A percentile compares a stretch with the other conserved stretches of the same genome.
Conservation (phyloP, 2,329 filamentous ascomycete genomes). For the Scopulariopsis brevicaulis region DNA sequence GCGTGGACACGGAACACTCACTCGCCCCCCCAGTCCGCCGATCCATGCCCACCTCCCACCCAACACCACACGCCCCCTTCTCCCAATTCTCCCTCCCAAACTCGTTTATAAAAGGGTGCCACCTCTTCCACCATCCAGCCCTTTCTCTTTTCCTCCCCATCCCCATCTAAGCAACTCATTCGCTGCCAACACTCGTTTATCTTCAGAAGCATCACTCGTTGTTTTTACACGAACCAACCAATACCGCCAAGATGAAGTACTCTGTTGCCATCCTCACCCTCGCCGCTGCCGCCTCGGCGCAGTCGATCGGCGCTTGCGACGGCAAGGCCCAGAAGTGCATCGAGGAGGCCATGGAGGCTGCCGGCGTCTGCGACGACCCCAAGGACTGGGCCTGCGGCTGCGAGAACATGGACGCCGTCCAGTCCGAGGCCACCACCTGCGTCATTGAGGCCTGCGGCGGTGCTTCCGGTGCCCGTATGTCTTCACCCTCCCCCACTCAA, state of each 20-base stretch:
- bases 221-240: slow-evolving; percentile 2
- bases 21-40: not conserved
- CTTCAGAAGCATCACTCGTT: not conserved
- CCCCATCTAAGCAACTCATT: not conserved
- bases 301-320: slow-evolving; percentile 6
- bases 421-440: slow-evolving; percentile 9
- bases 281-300: slow-evolving; percentile 8
- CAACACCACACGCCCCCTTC: not conserved
- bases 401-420: slow-evolving; percentile 10
- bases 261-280: slow-evolving; percentile 6
- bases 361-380: slow-evolving; percentile 8
- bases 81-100: not conserved
- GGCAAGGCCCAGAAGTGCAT: slow-evolving; percentile 5
- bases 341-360: slow-evolving; percentile 7
- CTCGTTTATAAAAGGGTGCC: slow-evolving; percentile 1
- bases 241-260: slow-evolving; percentile 4
- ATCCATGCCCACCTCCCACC: not conserved
- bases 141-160: not conserved
- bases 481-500: not conserved
- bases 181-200: not conserved
- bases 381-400: slow-evolving; percentile 11
- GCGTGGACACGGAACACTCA: not conserved
- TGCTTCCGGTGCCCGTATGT: slow-evolving; percentile 11
- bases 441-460: slow-evolving; percentile 11
- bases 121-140: not conserved